Percentiles rank a stretch among this genome's conserved stretches.
Evolutionary conservation across 371 early-diverging fungal species (phyloP).

Genomic region (Parasitella parasitica): DNA sequence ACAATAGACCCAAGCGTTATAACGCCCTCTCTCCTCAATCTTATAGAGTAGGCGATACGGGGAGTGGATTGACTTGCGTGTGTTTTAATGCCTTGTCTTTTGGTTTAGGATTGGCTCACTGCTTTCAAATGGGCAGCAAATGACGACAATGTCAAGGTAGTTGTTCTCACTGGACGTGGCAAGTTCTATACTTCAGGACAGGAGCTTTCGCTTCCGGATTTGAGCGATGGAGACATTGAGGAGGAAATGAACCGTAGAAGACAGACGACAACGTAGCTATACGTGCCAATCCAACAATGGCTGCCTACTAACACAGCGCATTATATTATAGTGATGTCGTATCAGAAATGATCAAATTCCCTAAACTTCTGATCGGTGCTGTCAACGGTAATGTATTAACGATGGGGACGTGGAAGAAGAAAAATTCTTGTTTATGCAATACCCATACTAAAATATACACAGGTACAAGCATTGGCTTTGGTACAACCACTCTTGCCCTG

Average conservation of each 20-base stretch:
- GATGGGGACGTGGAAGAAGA: not conserved
- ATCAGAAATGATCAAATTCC: slow-evolving; percentile 61
- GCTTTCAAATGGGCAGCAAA: slow-evolving; percentile 59
- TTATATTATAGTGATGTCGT: slow-evolving; percentile 45
- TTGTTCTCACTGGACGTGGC: slow-evolving; percentile 68
- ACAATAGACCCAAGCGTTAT: slow-evolving; percentile 66
- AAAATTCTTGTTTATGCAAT: not conserved
- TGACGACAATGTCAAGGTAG: slow-evolving; percentile 54
- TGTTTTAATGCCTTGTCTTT: not conserved
- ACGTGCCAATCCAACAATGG: no score
- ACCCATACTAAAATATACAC: not conserved
- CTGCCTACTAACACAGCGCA: no score
- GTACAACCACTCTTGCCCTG: slow-evolving; percentile 65
- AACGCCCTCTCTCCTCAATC: slow-evolving; percentile 66
- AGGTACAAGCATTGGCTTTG: slow-evolving; percentile 75
- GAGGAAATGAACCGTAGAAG: slow-evolving; percentile 26
- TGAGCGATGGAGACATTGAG: slow-evolving; percentile 31
- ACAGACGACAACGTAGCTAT: slow-evolving; percentile 23
- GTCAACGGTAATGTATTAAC: slow-evolving; percentile 57
- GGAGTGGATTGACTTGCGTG: no score
- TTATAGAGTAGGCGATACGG: slow-evolving; percentile 44
- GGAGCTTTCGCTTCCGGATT: slow-evolving; percentile 46
- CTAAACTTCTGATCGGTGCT: slow-evolving; percentile 70
- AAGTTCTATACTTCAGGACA: slow-evolving; percentile 71
- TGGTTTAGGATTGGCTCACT: slow-evolving; percentile 62